phyloP scores from a whole-genome alignment of 805 yeast species.

The Isabelozyma pseudorhagii region DNA sequence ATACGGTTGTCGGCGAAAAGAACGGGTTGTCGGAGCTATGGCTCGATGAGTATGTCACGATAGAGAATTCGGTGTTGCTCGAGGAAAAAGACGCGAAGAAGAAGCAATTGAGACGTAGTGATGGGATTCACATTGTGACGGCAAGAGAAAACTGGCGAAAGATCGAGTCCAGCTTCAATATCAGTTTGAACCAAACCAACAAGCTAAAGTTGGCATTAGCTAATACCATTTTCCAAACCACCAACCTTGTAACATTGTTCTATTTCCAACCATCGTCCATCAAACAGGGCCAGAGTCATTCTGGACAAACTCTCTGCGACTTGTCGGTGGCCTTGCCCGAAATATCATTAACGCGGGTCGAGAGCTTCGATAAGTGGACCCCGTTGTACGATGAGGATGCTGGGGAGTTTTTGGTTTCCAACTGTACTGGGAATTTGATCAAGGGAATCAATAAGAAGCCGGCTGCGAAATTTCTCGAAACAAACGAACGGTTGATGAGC shows the following conservation, averaged over 20 bases:
- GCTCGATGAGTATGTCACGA: constrained; percentile 22
- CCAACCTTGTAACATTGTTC: constrained; percentile 31
- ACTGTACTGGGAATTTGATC: constrained; percentile 55
- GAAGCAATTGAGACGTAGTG: constrained; percentile 24
- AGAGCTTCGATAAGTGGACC: constrained; percentile 30
- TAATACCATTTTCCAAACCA: constrained; percentile 38
- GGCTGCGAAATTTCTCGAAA: constrained; percentile 56
- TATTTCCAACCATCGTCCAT: constrained; percentile 21
- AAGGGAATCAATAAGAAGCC: constrained; percentile 52
- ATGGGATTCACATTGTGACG: constrained; percentile 31
- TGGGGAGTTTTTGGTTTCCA: constrained; percentile 35
- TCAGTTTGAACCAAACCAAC: constrained; percentile 11
- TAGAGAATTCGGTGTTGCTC: constrained; percentile 15
- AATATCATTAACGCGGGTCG: background rate
- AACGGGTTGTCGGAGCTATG: constrained; percentile 40
- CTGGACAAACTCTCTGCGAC: constrained; percentile 29
- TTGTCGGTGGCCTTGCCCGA: constrained; percentile 21
- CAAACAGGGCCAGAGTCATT: constrained; percentile 7
- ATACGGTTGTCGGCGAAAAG: constrained; percentile 28
- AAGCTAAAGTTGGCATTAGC: constrained; percentile 26
- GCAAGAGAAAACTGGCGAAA: constrained; percentile 39
- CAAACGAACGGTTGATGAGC: constrained; percentile 36
- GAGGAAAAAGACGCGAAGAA: constrained; percentile 22
- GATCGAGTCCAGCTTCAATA: constrained; percentile 19
- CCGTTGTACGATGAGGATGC: constrained; percentile 19